Evolutionary conservation across 352 stramenopile genomes (phyloP).

Genomic region (Phytopythium mirpurense): DNA sequence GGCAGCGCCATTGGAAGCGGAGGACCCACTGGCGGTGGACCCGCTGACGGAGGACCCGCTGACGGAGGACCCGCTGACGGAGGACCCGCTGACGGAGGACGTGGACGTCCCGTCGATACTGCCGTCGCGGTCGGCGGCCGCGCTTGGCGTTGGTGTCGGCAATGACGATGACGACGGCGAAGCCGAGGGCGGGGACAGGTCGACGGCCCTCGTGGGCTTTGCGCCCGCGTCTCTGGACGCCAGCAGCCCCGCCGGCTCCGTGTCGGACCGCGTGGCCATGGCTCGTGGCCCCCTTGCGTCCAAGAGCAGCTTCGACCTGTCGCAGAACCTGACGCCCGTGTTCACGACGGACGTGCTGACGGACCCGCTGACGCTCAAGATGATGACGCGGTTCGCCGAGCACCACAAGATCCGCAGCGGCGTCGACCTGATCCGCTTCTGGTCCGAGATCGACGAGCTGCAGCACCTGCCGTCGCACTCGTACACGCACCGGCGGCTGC

Average conservation of each 20-base stretch:
- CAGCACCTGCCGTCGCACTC: constrained; percentile 68
- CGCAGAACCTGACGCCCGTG: constrained; percentile 67
- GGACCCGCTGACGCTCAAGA: constrained; percentile 65
- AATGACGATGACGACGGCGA: neutral
- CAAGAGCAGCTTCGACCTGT: constrained; percentile 42
- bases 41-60: too few relatives aligned
- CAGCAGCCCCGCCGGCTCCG: neutral
- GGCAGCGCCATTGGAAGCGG: too few relatives aligned
- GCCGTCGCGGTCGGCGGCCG: too few relatives aligned
- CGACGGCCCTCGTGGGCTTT: neutral
- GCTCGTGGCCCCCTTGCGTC: constrained; percentile 10
- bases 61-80: too few relatives aligned
- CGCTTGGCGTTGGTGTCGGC: too few relatives aligned
- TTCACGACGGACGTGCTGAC: constrained; percentile 80
- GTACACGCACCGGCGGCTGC: constrained; percentile 73
- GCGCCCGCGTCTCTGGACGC: neutral
- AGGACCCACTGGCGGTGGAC: too few relatives aligned
- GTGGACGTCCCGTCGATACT: too few relatives aligned
- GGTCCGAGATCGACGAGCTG: constrained; percentile 77
- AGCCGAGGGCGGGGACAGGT: neutral
- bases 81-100: too few relatives aligned
- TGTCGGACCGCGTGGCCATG: constrained; percentile 2
- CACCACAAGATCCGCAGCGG: constrained; percentile 48
- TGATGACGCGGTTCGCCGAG: constrained; percentile 61
- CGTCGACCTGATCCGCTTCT: constrained; percentile 68